phyloP scores from a whole-genome alignment of 768 basidiomycete genomes.

The Gloeostereum incarnatum region DNA sequence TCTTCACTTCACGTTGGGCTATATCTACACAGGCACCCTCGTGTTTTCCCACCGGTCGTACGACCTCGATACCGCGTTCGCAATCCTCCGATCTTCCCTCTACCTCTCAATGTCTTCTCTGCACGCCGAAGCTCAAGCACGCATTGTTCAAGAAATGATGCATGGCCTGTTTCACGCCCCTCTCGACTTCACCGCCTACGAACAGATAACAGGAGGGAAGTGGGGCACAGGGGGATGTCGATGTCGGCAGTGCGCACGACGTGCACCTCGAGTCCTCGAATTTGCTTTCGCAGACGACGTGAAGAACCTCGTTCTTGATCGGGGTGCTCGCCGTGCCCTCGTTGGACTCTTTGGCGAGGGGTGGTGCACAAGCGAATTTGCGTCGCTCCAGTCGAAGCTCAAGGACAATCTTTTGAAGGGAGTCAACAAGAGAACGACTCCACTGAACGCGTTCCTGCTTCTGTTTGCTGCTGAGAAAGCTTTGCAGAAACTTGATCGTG shows the following conservation, averaged over 20 bases:
- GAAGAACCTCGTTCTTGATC: constrained; percentile 58
- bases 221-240: constrained; percentile 83
- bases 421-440: constrained; percentile 58
- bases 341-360: constrained; percentile 83
- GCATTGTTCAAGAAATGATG: constrained; percentile 81
- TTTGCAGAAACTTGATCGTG: constrained; percentile 37
- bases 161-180: constrained; percentile 87
- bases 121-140: constrained; percentile 70
- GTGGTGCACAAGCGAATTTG: constrained; percentile 83
- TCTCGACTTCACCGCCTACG: constrained; percentile 72
- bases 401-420: constrained; percentile 67
- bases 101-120: constrained; percentile 74
- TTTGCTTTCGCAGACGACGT: constrained; percentile 77
- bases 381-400: constrained; percentile 51
- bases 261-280: constrained; percentile 76
- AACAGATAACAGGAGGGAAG: constrained; percentile 58
- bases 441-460: constrained; percentile 57
- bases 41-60: constrained; percentile 88
- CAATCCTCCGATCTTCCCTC: constrained; percentile 74
- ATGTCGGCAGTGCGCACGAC: constrained; percentile 74
- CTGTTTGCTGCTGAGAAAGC: constrained; percentile 61
- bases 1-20: constrained; percentile 89
- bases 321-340: constrained; percentile 65
- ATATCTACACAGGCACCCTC: constrained; percentile 92
- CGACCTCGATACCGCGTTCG: constrained; percentile 87